Evolutionary conservation across 2,329 filamentous ascomycete genomes (phyloP), one percentile per base, ranked within the genome.

Genomic region (Aspergillus udagawae): DNA sequence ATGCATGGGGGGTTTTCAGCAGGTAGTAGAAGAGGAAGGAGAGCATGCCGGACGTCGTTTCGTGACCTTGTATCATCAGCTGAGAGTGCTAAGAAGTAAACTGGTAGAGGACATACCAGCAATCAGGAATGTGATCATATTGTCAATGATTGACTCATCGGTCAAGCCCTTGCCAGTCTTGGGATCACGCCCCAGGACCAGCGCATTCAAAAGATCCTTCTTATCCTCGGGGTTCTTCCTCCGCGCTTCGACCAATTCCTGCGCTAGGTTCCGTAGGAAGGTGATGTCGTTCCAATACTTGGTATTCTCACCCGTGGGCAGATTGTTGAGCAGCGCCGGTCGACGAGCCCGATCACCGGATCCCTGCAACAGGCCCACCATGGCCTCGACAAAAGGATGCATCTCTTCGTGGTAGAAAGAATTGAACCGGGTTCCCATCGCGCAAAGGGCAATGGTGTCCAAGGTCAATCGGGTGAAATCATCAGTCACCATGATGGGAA

Each of bases 361-460:
- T 59, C 86, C 85, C 12, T 71, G 65, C 1, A 92, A 75, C 54
- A 88, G 83, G n/a, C 79, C 79, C 1, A 79, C 79, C 88, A 91
- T 90, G 35, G 86, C 83, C 48, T 79, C 70, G 42, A 91, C 79
- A 63, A 92, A 91, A 0, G 88, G 87, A 62, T 92, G 89, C 69
- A 88, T 75, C 8, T 84, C 78, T 14, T 89, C 82, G 28, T 80
- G 79, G 67, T 91, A 92, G 72, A 87, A 91, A 1, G 83, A 87
- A 73, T 91, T 91, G 79, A 91, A 91, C 20, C 88, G 84, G 58
- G 81, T 87, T 41, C 83, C 83, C 84, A 90, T 88, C n/a, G 84
- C 78, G 69, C 87, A 88, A 28, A 92, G 79, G 1, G 86, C 86
- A 8, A 92, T 80, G 0, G 87, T 88, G 67, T 92, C 89, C 2